Conservation (phyloP, 2,329 filamentous ascomycete species). For the Penicillium sp. region DNA sequence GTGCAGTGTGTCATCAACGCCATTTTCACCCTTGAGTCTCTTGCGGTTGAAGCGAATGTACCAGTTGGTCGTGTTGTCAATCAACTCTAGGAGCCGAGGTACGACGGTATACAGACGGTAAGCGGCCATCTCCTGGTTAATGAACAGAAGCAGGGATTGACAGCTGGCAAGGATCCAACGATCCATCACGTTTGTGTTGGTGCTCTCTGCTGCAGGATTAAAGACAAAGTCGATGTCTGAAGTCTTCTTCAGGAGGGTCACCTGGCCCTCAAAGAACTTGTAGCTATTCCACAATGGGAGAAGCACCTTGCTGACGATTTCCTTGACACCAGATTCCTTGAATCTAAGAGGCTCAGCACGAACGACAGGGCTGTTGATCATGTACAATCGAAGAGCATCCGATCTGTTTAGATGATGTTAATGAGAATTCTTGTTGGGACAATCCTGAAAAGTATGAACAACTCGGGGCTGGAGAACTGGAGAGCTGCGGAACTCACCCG, state of each 20-base stretch:
- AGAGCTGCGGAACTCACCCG: constrained; percentile 29
- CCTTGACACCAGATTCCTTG: constrained; percentile 85
- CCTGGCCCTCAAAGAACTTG: constrained; percentile 90
- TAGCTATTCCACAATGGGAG: constrained; percentile 93
- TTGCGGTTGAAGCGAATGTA: constrained; percentile 93
- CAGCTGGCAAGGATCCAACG: constrained; percentile 88
- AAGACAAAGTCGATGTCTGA: constrained; percentile 68
- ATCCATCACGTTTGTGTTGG: constrained; percentile 87
- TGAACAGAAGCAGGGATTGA: constrained; percentile 81
- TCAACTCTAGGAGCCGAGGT: constrained; percentile 68
- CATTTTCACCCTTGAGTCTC: constrained; percentile 81
- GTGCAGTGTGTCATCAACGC: constrained; percentile 74
- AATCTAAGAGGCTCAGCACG: constrained; percentile 83
- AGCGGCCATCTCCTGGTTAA: constrained; percentile 79
- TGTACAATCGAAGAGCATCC: constrained; percentile 83
- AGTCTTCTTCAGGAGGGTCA: constrained; percentile 75
- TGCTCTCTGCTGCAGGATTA: constrained; percentile 63
- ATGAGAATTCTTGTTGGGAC: neutral
- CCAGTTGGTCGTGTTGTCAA: constrained; percentile 97
- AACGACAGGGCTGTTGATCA: constrained; percentile 94
- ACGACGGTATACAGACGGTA: constrained; percentile 87
- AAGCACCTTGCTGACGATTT: constrained; percentile 84
- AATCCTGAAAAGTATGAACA: neutral
- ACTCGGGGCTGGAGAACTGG: neutral
- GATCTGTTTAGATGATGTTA: constrained; percentile 43